phyloP scores from a whole-genome alignment of 148 eudicot genomes.

The Rhododendron simsii region DNA sequence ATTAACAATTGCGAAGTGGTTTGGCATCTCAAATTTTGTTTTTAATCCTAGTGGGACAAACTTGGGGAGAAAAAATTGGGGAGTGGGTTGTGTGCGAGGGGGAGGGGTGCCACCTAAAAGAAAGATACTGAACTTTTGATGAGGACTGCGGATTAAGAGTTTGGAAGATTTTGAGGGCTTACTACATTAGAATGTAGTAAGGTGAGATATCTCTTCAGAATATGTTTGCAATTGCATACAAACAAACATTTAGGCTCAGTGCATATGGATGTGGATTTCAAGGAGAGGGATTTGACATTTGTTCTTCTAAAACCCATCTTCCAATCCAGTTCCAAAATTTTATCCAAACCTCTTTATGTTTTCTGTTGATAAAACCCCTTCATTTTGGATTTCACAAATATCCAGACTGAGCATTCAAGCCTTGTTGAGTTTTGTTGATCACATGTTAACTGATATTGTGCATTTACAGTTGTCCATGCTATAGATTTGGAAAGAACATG shows the following conservation, averaged over 20 bases:
- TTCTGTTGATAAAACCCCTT: background rate
- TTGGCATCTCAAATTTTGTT: background rate
- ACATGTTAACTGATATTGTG: background rate
- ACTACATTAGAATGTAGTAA: background rate
- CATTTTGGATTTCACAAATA: background rate
- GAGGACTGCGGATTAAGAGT: background rate
- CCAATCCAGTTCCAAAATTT: background rate
- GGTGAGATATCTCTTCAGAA: background rate
- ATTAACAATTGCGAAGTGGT: background rate
- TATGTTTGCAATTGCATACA: background rate
- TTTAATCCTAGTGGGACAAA: background rate
- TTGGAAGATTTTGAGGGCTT: background rate
- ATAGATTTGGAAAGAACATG: constrained; percentile 94
- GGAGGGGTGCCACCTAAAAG: background rate
- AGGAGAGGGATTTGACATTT: background rate
- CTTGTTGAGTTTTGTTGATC: background rate
- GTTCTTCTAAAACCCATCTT: background rate
- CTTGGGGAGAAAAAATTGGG: background rate
- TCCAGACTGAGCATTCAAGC: background rate
- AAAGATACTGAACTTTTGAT: background rate
- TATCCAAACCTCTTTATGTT: background rate
- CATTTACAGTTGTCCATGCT: constrained; percentile 81
- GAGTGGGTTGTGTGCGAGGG: background rate
- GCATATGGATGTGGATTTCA: background rate
- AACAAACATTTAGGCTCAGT: background rate